These are phyloP conservation scores for Rhizopogon vinicolor DNA, from an alignment of 768 basidiomycete genomes.

Conservation along the genomic window DNA sequence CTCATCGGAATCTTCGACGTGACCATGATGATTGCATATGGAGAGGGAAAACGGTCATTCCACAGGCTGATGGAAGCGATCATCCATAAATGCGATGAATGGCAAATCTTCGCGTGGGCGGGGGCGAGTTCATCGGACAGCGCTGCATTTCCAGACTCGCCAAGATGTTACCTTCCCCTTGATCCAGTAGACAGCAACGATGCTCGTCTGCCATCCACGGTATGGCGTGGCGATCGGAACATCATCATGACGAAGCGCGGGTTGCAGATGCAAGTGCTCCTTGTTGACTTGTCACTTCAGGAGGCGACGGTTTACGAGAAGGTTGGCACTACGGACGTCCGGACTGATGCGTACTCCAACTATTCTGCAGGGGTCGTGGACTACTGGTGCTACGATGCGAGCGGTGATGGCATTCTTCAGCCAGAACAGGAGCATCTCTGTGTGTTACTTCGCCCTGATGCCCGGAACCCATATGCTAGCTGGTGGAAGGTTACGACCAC, in stretches of 20 bases:
- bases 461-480: constrained; percentile 23
- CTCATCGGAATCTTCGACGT: constrained; percentile 31
- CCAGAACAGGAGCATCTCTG: constrained; percentile 25
- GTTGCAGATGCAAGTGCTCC: constrained; percentile 21
- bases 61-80: constrained; percentile 25
- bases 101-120: constrained; percentile 29
- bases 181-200: neutral
- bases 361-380: constrained; percentile 24
- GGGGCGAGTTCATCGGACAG: constrained; percentile 22
- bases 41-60: constrained; percentile 26
- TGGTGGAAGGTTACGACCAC: constrained; percentile 21
- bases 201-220: neutral
- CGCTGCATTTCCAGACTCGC: constrained; percentile 26
- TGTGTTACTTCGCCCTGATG: constrained; percentile 21
- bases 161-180: constrained; percentile 23
- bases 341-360: constrained; percentile 11
- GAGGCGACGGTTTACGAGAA: constrained; percentile 15
- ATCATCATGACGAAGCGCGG: constrained; percentile 29
- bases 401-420: constrained; percentile 16
- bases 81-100: constrained; percentile 22
- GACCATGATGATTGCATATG: constrained; percentile 29
- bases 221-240: constrained; percentile 22
- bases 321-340: neutral
- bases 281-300: constrained; percentile 16
- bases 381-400: constrained; percentile 29